Percentiles rank a stretch among this genome's conserved stretches.
phyloP scores from a whole-genome alignment of 2,329 filamentous ascomycete genomes.

The Ophiostoma perfectum region DNA sequence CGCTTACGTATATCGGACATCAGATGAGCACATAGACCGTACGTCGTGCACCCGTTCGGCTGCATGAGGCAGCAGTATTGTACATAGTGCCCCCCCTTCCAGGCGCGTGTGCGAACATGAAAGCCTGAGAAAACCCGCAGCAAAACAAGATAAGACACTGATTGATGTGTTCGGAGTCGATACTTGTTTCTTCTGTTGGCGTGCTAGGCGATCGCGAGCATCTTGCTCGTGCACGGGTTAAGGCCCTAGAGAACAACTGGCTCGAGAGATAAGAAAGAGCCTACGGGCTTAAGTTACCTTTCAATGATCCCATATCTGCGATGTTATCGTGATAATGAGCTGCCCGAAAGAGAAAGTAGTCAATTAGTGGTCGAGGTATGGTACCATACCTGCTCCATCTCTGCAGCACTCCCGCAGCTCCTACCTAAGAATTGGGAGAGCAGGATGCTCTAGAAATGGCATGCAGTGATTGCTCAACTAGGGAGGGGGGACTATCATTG shows the following conservation, averaged over 20 bases:
- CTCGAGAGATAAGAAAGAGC: not conserved
- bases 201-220: not conserved
- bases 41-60: no score
- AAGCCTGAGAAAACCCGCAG: no score
- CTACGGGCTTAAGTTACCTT: not conserved
- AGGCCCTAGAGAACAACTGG: not conserved
- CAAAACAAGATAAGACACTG: no score
- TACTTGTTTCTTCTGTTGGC: not conserved
- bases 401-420: not conserved
- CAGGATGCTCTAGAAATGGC: not conserved
- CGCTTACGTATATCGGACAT: no score
- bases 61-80: no score
- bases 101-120: no score
- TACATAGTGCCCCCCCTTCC: no score
- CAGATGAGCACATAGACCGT: no score
- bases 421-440: not conserved
- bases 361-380: not conserved
- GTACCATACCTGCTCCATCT: not conserved
- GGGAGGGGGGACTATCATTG: not conserved
- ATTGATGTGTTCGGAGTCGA: no score
- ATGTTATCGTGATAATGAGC: not conserved
- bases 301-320: not conserved
- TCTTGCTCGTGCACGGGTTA: no score
- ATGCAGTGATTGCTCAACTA: not conserved
- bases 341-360: not conserved